A percentile compares a stretch with the other conserved stretches of the same genome.
These are phyloP conservation scores for Sicyos edulis DNA, from an alignment of 306 rosid species.

Conservation along the genomic window DNA sequence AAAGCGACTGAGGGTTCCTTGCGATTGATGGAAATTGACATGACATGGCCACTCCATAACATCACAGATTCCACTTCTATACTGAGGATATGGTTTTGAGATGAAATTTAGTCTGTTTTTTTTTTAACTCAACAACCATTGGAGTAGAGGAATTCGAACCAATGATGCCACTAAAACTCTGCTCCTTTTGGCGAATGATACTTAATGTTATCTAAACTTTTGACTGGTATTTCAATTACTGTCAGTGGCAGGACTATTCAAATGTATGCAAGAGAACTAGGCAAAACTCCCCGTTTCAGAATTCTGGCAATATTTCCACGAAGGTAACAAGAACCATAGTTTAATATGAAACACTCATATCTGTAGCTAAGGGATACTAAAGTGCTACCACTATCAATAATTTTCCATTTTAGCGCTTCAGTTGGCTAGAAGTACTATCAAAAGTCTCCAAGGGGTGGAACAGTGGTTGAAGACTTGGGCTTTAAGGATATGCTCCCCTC, in stretches of 20 bases:
- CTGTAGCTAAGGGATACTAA: background rate
- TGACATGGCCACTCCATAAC: background rate
- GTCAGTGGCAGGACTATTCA: background rate
- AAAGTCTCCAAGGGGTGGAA: too few species aligned
- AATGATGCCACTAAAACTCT: too few species aligned
- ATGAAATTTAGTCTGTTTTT: background rate
- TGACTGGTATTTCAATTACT: background rate
- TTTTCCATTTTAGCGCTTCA: too few species aligned
- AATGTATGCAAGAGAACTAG: background rate
- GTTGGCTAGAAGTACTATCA: background rate
- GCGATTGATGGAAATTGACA: background rate
- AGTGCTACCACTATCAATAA: background rate
- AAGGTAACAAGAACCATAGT: background rate
- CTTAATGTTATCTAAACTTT: too few species aligned
- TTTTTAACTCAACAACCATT: too few species aligned
- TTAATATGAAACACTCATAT: background rate
- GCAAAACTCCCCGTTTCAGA: background rate
- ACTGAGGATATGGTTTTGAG: too few species aligned
- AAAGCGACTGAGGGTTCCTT: background rate
- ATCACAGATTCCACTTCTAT: background rate
- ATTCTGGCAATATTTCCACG: background rate
- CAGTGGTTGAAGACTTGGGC: too few species aligned
- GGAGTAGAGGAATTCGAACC: too few species aligned
- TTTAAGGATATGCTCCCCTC: too few species aligned
- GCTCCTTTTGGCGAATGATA: too few species aligned